Evolutionary conservation across 768 basidiomycete genomes (phyloP).

Genomic region (Myochromella boudieri): DNA sequence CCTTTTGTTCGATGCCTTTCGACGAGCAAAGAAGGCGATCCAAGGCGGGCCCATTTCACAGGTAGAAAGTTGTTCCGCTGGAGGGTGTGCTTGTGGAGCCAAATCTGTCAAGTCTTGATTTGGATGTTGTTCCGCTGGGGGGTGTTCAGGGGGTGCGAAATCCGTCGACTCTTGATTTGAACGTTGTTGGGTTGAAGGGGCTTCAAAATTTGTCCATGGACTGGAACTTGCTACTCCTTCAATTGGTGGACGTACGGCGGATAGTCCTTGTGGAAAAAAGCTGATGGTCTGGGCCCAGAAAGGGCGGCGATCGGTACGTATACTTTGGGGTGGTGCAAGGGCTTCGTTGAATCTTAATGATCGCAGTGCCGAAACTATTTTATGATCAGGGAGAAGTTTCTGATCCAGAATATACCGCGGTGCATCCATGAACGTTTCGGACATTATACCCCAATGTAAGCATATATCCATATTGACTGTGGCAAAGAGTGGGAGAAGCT

Average conservation of each 20-base stretch:
- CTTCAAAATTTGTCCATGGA: too few relatives aligned
- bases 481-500: not conserved
- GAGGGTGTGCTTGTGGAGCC: not conserved
- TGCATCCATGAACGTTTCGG: not conserved
- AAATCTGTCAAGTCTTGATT: not conserved
- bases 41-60: slow-evolving; percentile 1
- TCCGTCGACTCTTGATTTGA: too few relatives aligned
- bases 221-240: too few relatives aligned
- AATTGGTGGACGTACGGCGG: not conserved
- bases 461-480: not conserved
- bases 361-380: too few relatives aligned
- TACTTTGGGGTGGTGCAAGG: too few relatives aligned
- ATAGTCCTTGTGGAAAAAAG: not conserved
- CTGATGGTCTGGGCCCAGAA: too few relatives aligned
- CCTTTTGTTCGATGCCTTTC: not conserved
- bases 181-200: too few relatives aligned
- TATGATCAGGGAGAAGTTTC: not conserved
- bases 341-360: too few relatives aligned
- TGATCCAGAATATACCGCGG: not conserved
- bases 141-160: too few relatives aligned
- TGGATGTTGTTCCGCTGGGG: too few relatives aligned
- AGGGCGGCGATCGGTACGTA: too few relatives aligned
- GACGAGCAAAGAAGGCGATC: slow-evolving; percentile 7
- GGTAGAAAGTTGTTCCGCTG: not conserved
- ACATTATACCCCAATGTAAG: slow-evolving; percentile 1